Conservation (phyloP, 1,139 yeast species). For the Yamadazyma diddensiae region DNA sequence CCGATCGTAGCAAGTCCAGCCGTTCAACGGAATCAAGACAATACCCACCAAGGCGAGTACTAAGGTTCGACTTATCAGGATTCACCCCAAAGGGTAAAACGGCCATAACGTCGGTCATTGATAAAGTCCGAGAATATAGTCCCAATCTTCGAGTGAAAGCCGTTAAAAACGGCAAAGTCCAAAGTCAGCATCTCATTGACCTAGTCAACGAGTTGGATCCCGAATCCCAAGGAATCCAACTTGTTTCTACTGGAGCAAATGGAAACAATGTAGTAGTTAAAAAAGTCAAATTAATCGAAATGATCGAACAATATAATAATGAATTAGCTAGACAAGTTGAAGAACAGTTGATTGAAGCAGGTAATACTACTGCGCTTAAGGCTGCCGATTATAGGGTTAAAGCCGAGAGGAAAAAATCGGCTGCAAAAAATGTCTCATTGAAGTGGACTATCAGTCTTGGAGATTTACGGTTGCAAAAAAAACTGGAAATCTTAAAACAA, state of each 20-base stretch:
- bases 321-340: conserved; percentile 33
- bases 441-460: conserved; percentile 40
- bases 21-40: too few relatives aligned
- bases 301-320: conserved; percentile 33
- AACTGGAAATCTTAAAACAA: conserved; percentile 30
- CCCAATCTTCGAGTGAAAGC: conserved; percentile 26
- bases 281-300: conserved; percentile 24
- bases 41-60: background rate
- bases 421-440: conserved; percentile 32
- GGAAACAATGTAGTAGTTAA: conserved; percentile 30
- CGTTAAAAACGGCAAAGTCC: conserved; percentile 26
- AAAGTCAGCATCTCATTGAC: conserved; percentile 23
- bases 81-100: conserved; percentile 24
- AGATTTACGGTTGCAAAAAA: conserved; percentile 40
- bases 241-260: conserved; percentile 21
- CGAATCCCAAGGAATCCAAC: conserved; percentile 25
- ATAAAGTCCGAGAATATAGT: conserved; percentile 22
- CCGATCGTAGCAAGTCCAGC: background rate
- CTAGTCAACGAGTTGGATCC: conserved; percentile 32
- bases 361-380: conserved; percentile 32
- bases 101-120: conserved; percentile 31
- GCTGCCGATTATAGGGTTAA: conserved; percentile 27
- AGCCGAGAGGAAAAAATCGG: conserved; percentile 35
- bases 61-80: conserved; percentile 16
- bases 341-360: conserved; percentile 30